Evolutionary conservation across 352 stramenopile species (phyloP), one percentile per base, ranked within the genome.

Genomic region (Globisporangium mamillatum): DNA sequence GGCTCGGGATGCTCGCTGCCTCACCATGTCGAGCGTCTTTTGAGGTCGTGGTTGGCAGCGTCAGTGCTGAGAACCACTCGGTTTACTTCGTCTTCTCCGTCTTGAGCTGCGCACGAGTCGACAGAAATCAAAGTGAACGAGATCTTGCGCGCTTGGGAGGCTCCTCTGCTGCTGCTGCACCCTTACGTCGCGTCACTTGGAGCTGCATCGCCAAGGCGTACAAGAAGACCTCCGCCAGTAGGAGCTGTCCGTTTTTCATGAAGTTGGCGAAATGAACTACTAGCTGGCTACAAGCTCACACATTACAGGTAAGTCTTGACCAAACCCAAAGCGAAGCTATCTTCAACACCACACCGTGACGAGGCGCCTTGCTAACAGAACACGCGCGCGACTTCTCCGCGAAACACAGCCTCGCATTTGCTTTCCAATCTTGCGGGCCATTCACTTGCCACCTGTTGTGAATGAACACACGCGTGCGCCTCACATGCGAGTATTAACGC

Each of bases 191-290:
- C 50, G n/a, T 57, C n/a, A 10, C 50, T 24, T n/a, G 50, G 8
- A 3, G 7, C 32, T 9, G 32, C 32, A 36, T 36, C 32, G 32
- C 32, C 32, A 36, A 36, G 5, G 32, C 32, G 32, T 36, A 36
- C 32, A 36, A 36, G 32, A 36, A 36, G 32, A 36, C 32, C 32
- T 36, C 32, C 32, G 32, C 32, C 32, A 36, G 32, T 3, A 3
- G 2, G 22, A 34, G 52, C 53, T 59, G 53, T 44, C 54, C 54
- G 5, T 60, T 60, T 60, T 60, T 10, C 25, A 60, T 12, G 54
- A 60, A 12, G 3, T 32, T 18, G 54, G 18, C 7, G 54, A 60
- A 60, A 44, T 18, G 27, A 60, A 6, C 54, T 27, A 60, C 27
- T 41, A 3, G 54, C 16, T 22, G 34, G 14, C 27, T 25, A 27